Evolutionary conservation across 805 yeast species (phyloP), one percentile per base, ranked within the genome.

Genomic region (Saccharomyces eubayanus): DNA sequence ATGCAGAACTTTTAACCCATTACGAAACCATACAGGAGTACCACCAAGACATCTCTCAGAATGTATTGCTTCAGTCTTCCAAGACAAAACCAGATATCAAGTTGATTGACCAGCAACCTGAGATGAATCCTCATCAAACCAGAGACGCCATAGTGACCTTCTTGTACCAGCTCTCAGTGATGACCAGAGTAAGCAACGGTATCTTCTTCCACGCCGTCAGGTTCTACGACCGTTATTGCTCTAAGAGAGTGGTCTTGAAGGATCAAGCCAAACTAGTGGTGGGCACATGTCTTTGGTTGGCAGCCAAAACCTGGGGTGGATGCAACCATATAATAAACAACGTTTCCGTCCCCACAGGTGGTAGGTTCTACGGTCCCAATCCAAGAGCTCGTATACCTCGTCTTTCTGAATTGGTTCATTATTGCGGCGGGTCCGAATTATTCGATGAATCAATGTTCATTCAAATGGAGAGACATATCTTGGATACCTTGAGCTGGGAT

Each of bases 201-300:
- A 75, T 88, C 63, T 74, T 81, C 74, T 72, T 81, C 81, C 74
- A 82, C 65, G 83, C 85, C 0, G 82, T 85, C 41, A 82, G 84
- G 60, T 77, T 90, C 50, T 86, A 91, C 56, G 98, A 91, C 69
- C 80, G 97, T 56, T 91, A 91, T 72, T 87, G 95, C 66, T 85
- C 96, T 52, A 85, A 84, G 63, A 78, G 97, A 61, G 81, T 89
- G 11, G 92, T 90, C 0, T 79, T 86, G 58, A 80, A 84, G 60
- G 89, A 87, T 55, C 97, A 91, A 70, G 83, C 88, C 56, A 97
- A 90, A 70, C 77, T 91, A 52, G 91, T 91, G 11, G 90, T 94
- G 41, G 85, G 95, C 57, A 88, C 96, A 3, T 88, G 96, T 54
- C 73, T 91, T 43, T 92, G 97, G 97, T 79, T 92, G 29, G 88